These are phyloP conservation scores for Penicillium canescens DNA, from an alignment of 495 filamentous ascomycete species.

Conservation along the genomic window DNA sequence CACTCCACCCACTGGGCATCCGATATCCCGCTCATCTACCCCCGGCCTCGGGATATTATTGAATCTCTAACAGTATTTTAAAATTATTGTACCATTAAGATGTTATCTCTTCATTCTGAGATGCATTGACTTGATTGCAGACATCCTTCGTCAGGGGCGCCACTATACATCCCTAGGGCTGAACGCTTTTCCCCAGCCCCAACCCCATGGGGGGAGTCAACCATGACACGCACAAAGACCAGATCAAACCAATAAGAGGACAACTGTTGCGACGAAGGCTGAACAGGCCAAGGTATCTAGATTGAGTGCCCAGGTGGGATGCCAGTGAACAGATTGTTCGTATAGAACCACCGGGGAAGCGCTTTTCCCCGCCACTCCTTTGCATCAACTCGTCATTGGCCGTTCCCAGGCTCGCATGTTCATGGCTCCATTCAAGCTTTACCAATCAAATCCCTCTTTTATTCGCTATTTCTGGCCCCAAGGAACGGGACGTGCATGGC, in stretches of 20 bases:
- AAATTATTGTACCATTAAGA: not conserved
- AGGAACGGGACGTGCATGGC: conserved; percentile 2
- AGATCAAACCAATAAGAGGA: conserved; percentile 4
- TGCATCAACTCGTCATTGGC: conserved; percentile 8
- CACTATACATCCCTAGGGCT: conserved; percentile 15
- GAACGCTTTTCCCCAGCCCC: conserved; percentile 27
- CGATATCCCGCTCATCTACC: too few species aligned
- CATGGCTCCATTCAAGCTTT: conserved; percentile 7
- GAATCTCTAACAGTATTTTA: too few species aligned
- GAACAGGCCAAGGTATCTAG: not conserved
- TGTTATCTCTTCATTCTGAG: not conserved
- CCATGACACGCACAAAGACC: not conserved
- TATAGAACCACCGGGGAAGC: conserved; percentile 12
- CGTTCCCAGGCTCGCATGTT: not conserved
- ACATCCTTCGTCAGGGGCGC: not conserved
- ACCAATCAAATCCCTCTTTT: conserved; percentile 4
- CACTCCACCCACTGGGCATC: not conserved
- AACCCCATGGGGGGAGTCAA: conserved; percentile 21
- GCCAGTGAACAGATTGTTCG: not conserved
- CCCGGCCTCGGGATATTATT: too few species aligned
- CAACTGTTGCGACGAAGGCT: not conserved
- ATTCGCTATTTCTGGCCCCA: conserved; percentile 2
- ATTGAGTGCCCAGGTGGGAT: too few species aligned
- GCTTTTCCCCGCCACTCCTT: conserved; percentile 28
- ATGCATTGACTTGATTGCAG: not conserved